Evolutionary conservation across 176 grass and related monocot genomes (phyloP), one percentile per base, ranked within the genome.

Genomic region (Dendrocalamus sinicus): DNA sequence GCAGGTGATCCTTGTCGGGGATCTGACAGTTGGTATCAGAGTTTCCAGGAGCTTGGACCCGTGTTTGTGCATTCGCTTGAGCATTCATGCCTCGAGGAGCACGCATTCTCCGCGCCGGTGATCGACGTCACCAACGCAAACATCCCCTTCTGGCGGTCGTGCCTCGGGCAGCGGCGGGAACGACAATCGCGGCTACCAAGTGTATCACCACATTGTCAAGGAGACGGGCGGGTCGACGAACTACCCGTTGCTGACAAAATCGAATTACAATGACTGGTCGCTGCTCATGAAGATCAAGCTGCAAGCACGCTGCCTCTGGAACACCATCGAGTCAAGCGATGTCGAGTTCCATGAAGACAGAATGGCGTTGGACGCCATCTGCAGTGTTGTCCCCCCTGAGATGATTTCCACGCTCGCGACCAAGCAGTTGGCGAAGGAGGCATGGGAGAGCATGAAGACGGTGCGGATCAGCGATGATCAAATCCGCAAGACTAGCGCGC

Each of bases 331-430:
- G 0, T 3, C 57, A 0, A 20, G 19, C 3, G 22, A 0, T 0
- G 58, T 61, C 1, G 22, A n/a, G 3, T 0, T 60, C 3, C 58
- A 60, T 1, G 22, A 11, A 0, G 22, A 60, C 3, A 9, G 58
- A 0, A 60, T 60, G 58, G 58, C 22, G 22, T 4, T 60, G 1
- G 58, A 24, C 1, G 22, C 58, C 9, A 60, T 60, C 9, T 60
- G 58, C 9, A 60, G 9, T 0, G 22, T 9, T 0, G 22, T 60
- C 1, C 22, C 58, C 0, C n/a, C n/a, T n/a, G n/a, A n/a, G n/a
- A n/a, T n/a, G n/a, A n/a, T n/a, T n/a, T n/a, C n/a, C n/a, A n/a
- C 0, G 0, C 58, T 60, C 3, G 58, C 58, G 9, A 60, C 20
- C 9, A 60, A 60, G 58, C 0, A 0, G 9, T 11, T 9, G 9